Conservation (phyloP, 768 basidiomycete genomes). For the Rhizopogon rudus region DNA sequence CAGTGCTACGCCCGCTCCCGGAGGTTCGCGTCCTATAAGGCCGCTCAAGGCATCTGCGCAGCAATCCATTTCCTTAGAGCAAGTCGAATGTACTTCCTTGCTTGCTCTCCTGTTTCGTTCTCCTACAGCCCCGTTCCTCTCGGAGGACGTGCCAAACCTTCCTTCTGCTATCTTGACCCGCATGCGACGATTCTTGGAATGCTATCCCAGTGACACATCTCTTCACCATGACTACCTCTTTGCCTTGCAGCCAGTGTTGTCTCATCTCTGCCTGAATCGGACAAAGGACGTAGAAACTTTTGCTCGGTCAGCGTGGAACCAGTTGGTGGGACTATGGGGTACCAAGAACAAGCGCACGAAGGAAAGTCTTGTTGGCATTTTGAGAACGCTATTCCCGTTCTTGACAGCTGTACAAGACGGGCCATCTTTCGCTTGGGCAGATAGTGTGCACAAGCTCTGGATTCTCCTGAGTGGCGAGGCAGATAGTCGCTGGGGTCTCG, state of each 20-base stretch:
- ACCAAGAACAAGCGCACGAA: conserved; percentile 74
- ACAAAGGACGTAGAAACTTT: conserved; percentile 53
- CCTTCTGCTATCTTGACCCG: conserved; percentile 53
- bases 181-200: conserved; percentile 56
- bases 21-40: conserved; percentile 12
- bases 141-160: conserved; percentile 25
- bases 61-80: conserved; percentile 44
- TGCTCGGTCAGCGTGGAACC: conserved; percentile 58
- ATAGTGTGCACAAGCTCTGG: conserved; percentile 50
- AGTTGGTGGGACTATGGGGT: conserved; percentile 67
- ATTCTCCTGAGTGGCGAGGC: conserved; percentile 55
- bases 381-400: conserved; percentile 72
- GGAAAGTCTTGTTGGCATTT: conserved; percentile 71
- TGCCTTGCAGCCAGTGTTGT: conserved; percentile 63
- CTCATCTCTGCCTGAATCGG: conserved; percentile 74
- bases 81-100: conserved; percentile 67
- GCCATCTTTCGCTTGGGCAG: conserved; percentile 35
- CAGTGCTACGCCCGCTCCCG: conserved; percentile 17
- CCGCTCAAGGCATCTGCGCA: conserved; percentile 18
- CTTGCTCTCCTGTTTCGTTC: conserved; percentile 57
- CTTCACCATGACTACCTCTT: conserved; percentile 72
- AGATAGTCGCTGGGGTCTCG: conserved; percentile 59
- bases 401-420: conserved; percentile 36
- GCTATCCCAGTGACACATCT: conserved; percentile 70
- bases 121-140: conserved; percentile 53